phyloP scores from a whole-genome alignment of 2,329 filamentous ascomycete genomes.

The Exophiala alcalophila region DNA sequence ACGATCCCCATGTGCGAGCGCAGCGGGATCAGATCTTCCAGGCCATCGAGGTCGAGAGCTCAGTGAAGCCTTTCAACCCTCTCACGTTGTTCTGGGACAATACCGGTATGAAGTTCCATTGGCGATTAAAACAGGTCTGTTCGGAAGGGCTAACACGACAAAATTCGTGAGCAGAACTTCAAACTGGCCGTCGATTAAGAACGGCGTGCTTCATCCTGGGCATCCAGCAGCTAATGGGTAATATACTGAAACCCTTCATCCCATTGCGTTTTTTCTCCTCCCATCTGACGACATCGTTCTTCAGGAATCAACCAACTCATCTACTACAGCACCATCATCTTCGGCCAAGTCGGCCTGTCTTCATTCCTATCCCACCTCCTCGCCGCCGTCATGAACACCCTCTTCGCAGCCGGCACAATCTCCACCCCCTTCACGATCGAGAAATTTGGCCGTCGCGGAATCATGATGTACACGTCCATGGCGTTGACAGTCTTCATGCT shows the following conservation, averaged over 20 bases:
- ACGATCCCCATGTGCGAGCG: constrained; percentile 50
- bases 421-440: constrained; percentile 53
- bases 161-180: constrained; percentile 7
- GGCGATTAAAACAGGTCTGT: not conserved
- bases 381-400: constrained; percentile 53
- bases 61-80: constrained; percentile 50
- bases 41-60: constrained; percentile 53
- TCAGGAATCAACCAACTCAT: constrained; percentile 55
- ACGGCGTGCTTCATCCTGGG: constrained; percentile 8
- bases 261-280: constrained; percentile 63
- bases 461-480: constrained; percentile 69
- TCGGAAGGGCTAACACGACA: not conserved
- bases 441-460: constrained; percentile 57
- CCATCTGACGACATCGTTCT: constrained; percentile 37
- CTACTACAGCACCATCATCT: constrained; percentile 46
- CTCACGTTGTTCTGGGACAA: constrained; percentile 44
- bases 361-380: constrained; percentile 46
- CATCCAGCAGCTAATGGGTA: constrained; percentile 29
- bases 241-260: no score
- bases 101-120: constrained; percentile 1
- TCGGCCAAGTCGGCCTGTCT: constrained; percentile 42
- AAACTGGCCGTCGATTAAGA: constrained; percentile 10
- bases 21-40: constrained; percentile 55
- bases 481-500: constrained; percentile 67
- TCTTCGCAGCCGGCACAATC: constrained; percentile 53